Evolutionary conservation across 2,329 filamentous ascomycete species (phyloP), one percentile per base, ranked within the genome.

Genomic region (Colletotrichum scovillei): DNA sequence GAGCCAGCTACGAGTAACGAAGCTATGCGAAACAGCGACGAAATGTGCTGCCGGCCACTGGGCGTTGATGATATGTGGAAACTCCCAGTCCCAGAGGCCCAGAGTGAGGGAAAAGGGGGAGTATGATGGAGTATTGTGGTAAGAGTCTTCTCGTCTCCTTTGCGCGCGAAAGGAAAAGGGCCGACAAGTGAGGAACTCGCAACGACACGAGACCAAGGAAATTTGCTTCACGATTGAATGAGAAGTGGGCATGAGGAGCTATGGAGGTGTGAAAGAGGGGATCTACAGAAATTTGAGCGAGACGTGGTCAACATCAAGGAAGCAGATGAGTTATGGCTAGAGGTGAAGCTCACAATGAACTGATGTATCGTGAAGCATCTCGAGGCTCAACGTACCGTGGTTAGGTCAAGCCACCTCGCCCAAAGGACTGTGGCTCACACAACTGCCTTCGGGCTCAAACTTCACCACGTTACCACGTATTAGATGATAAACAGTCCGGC

Each of bases 161-260:
- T 24, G 1, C 16, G 9, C 26, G 28, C 57, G 57, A 32, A 14
- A 16, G 12, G 30, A 64, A 64, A 55, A 64, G 62, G 62, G 62
- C 62, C 62, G 62, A 64, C 62, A 55, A 35, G 30, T 11, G 12
- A 24, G 24, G 42, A 16, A 42, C n/a, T 16, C 59, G 14, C 5
- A 42, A 42, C 38, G 38, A 42, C 38, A 30, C 11, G 30, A 63
- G 26, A 63, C 59, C 26, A 63, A n/a, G 22, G 19, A 32, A 22
- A 11, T 64, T 42, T 30, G 38, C 22, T 32, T 56, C 16, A 12
- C 24, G 38, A 19, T 59, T 52, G 49, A 42, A 69, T 69, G 57
- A 63, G 69, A 63, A 69, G 69, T 72, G 69, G 69, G 65, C 57
- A 72, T 72, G 56, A 46, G 67, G 38, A 38, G 28, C n/a, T 14